These are phyloP conservation scores for Scedosporium apiospermum DNA, from an alignment of 2,329 filamentous ascomycete species.

Conservation along the genomic window DNA sequence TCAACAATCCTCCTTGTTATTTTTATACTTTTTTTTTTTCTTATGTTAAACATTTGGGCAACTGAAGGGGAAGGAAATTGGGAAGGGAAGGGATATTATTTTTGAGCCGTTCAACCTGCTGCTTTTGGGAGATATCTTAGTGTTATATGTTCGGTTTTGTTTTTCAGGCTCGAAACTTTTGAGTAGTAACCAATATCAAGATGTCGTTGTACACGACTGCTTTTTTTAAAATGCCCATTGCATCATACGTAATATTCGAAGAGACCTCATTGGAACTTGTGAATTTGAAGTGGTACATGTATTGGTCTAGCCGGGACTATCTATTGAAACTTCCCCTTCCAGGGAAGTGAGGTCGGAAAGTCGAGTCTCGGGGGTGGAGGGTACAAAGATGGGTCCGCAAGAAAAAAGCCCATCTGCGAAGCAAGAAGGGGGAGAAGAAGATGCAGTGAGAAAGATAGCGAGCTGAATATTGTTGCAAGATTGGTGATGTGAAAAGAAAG, in stretches of 20 bases:
- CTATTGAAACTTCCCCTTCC: no score
- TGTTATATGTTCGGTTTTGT: constrained; percentile 1
- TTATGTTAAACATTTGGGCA: not conserved
- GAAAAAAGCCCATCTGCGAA: not conserved
- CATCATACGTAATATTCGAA: not conserved
- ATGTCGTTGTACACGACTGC: not conserved
- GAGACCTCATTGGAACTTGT: no score
- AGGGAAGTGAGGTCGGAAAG: no score
- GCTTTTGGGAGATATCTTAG: constrained; percentile 3
- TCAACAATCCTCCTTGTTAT: no score
- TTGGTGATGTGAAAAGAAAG: not conserved
- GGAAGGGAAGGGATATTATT: not conserved
- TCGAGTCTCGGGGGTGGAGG: not conserved
- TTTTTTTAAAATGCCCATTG: not conserved
- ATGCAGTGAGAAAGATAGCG: no score
- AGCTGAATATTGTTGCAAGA: no score
- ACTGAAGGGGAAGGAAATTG: constrained; percentile 1
- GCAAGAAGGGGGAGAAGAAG: no score
- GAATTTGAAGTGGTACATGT: no score
- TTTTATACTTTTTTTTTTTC: not conserved
- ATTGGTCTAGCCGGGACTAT: no score
- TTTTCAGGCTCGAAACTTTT: not conserved
- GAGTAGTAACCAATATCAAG: not conserved
- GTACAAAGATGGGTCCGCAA: not conserved
- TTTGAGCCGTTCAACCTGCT: constrained; percentile 8